phyloP scores from a whole-genome alignment of 805 yeast genomes.

The Sugiyamaella valdiviana region DNA sequence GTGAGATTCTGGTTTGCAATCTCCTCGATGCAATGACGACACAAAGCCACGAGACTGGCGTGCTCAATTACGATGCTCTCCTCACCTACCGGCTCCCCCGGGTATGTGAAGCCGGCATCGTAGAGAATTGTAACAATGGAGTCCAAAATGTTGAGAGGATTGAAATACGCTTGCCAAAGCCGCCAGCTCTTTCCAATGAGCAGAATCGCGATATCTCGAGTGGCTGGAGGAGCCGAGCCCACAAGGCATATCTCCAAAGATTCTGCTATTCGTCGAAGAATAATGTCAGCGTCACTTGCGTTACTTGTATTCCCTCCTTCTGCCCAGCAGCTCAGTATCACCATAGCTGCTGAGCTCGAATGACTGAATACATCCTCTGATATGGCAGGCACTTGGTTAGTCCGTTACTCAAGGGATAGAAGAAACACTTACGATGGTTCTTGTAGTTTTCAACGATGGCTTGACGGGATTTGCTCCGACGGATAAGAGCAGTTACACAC shows the following conservation, averaged over 20 bases:
- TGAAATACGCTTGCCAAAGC: conserved; percentile 21
- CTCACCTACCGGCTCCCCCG: conserved; percentile 1
- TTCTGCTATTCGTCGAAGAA: conserved; percentile 8
- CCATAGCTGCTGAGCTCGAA: background rate
- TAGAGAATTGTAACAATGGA: conserved; percentile 13
- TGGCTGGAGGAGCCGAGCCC: conserved; percentile 10
- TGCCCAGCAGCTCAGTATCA: background rate
- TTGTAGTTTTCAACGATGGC: background rate
- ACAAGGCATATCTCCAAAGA: conserved; percentile 17
- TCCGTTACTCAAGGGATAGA: background rate
- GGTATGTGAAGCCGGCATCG: conserved; percentile 13
- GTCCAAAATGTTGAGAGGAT: conserved; percentile 19
- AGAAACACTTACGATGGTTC: background rate
- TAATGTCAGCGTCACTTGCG: background rate
- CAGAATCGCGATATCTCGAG: conserved; percentile 16
- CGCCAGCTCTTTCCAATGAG: conserved; percentile 23
- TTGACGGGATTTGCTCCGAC: background rate
- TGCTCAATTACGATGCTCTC: background rate
- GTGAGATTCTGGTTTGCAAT: conserved; percentile 19
- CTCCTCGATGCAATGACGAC: conserved; percentile 15
- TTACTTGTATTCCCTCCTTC: background rate
- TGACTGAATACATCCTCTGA: background rate
- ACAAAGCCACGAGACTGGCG: conserved; percentile 6
- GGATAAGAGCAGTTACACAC: background rate
- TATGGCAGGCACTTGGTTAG: background rate